phyloP scores from a whole-genome alignment of 768 basidiomycete species.

The Lyophyllum shimeji region DNA sequence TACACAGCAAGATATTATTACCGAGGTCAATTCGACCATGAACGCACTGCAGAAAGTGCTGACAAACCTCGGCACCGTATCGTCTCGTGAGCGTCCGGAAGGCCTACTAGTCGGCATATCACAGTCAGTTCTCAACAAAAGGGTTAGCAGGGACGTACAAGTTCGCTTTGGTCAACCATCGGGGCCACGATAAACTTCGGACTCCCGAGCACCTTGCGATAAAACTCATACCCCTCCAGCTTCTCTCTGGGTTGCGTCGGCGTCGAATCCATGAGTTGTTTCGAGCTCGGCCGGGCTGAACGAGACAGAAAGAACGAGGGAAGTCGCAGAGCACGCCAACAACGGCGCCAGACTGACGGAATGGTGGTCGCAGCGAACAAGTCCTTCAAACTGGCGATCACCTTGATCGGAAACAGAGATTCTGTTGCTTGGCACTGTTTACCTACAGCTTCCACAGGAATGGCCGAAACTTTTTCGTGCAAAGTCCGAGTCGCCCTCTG shows the following conservation, averaged over 20 bases:
- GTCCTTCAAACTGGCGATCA: background rate
- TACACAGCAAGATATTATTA: slow-evolving; percentile 25
- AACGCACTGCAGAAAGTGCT: background rate
- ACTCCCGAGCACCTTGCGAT: slow-evolving; percentile 71
- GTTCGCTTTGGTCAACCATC: slow-evolving; percentile 99
- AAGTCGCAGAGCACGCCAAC: background rate
- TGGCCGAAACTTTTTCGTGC: background rate
- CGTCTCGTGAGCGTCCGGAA: slow-evolving; percentile 84
- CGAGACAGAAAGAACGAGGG: background rate
- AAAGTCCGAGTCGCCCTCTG: background rate
- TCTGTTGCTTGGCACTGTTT: background rate
- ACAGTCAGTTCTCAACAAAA: background rate
- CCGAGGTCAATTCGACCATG: background rate
- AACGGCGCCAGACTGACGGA: slow-evolving; percentile 7
- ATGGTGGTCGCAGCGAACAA: background rate
- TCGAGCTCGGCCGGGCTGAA: background rate
- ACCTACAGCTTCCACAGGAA: background rate
- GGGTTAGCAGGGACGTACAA: slow-evolving; percentile 56
- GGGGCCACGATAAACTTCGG: slow-evolving; percentile 93
- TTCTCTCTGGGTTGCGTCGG: slow-evolving; percentile 30
- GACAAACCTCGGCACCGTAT: slow-evolving; percentile 75
- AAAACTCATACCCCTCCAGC: slow-evolving; percentile 81
- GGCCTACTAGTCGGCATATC: slow-evolving; percentile 52
- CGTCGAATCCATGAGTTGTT: background rate
- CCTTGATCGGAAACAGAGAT: background rate